Percentiles rank a stretch among this genome's conserved stretches.
These are phyloP conservation scores for Gaeumannomyces tritici DNA, from an alignment of 2,329 filamentous ascomycete species.

Conservation along the genomic window DNA sequence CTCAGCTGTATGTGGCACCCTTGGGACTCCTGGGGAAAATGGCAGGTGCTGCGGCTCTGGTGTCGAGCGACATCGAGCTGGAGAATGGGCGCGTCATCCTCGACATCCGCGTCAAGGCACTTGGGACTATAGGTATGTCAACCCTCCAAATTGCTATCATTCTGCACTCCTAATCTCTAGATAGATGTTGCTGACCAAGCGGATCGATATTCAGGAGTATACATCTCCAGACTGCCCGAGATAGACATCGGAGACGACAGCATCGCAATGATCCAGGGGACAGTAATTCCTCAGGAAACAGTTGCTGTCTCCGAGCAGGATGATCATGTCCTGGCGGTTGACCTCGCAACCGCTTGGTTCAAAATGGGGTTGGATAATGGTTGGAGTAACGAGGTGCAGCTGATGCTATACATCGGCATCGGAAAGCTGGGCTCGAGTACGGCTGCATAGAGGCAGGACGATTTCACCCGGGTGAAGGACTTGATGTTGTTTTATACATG, in stretches of 20 bases:
- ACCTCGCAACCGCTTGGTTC: slow-evolving; percentile 69
- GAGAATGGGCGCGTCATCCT: slow-evolving; percentile 52
- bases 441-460: neutral
- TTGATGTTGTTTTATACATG: too few species aligned
- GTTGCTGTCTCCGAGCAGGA: slow-evolving; percentile 48
- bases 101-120: slow-evolving; percentile 64
- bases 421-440: neutral
- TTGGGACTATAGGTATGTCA: slow-evolving; percentile 59
- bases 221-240: slow-evolving; percentile 58
- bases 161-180: neutral
- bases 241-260: slow-evolving; percentile 55
- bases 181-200: neutral
- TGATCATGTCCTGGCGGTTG: slow-evolving; percentile 60
- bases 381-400: slow-evolving; percentile 71
- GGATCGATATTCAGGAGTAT: slow-evolving; percentile 48
- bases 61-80: slow-evolving; percentile 44
- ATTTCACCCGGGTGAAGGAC: too few species aligned
- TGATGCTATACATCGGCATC: slow-evolving; percentile 48
- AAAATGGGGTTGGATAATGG: slow-evolving; percentile 59
- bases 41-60: slow-evolving; percentile 74
- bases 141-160: neutral
- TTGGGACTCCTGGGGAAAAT: slow-evolving; percentile 81
- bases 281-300: slow-evolving; percentile 56
- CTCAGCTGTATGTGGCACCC: slow-evolving; percentile 49
- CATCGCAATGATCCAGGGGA: slow-evolving; percentile 65